Conservation (phyloP, 352 stramenopile species). For the Phytophthora sansomeana region DNA sequence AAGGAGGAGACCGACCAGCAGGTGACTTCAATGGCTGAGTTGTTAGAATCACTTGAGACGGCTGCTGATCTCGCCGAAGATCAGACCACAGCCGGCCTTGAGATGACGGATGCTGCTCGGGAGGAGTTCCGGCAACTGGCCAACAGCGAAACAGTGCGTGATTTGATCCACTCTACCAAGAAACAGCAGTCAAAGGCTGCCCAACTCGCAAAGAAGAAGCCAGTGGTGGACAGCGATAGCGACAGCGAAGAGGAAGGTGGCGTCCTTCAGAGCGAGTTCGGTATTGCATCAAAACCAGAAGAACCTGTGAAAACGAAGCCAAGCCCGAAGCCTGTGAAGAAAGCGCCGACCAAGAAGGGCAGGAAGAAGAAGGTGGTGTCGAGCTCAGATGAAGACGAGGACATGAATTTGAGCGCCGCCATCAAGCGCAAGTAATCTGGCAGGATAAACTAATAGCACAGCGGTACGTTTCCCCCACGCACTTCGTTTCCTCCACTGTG, state of each 20-base stretch:
- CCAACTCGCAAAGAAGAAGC: constrained; percentile 31
- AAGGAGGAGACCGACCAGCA: constrained; percentile 59
- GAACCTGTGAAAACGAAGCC: constrained; percentile 25
- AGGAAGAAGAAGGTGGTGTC: constrained; percentile 49
- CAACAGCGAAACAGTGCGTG: constrained; percentile 52
- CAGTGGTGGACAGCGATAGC: constrained; percentile 47
- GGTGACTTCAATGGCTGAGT: constrained; percentile 74
- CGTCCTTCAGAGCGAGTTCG: constrained; percentile 82
- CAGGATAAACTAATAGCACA: constrained; percentile 41
- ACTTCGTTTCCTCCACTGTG: too few relatives aligned
- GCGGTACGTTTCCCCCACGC: constrained; percentile 26
- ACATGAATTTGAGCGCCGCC: constrained; percentile 73
- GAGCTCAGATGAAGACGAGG: constrained; percentile 61
- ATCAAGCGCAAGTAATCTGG: constrained; percentile 73
- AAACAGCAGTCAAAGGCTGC: constrained; percentile 23
- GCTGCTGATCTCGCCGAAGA: constrained; percentile 49
- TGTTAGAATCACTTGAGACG: constrained; percentile 77
- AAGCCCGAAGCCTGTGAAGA: constrained; percentile 21
- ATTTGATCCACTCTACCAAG: constrained; percentile 48
- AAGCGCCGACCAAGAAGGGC: constrained; percentile 41
- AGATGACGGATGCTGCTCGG: constrained; percentile 43
- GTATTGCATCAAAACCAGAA: constrained; percentile 12
- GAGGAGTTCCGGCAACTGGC: constrained; percentile 74
- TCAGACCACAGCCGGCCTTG: constrained; percentile 22
- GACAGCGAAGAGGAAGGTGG: constrained; percentile 81